phyloP scores from a whole-genome alignment of 345 rosid species.

The Eucalyptus erythrocorys region DNA sequence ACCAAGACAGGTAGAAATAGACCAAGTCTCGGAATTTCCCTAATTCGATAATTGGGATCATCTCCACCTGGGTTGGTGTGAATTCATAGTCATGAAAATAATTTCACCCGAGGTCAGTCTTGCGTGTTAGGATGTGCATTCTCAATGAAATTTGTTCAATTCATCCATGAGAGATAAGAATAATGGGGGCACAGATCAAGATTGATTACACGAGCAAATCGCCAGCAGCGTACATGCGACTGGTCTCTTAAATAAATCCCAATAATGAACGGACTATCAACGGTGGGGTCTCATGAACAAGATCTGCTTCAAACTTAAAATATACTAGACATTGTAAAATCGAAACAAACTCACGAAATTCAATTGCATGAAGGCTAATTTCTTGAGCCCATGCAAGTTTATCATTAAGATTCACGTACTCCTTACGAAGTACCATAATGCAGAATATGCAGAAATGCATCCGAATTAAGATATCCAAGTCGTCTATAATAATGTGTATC shows the following conservation, averaged over 20 bases:
- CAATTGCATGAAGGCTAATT: not conserved
- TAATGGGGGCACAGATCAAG: not conserved
- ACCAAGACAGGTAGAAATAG: not conserved
- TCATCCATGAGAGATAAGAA: not conserved
- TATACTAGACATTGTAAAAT: not conserved
- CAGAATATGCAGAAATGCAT: not conserved
- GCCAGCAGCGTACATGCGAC: fast-evolving
- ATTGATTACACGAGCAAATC: not conserved
- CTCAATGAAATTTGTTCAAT: not conserved
- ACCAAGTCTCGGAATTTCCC: not conserved
- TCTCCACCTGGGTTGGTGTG: not conserved
- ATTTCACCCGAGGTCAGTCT: not conserved
- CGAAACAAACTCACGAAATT: not conserved
- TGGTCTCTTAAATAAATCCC: not conserved
- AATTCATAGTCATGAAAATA: not conserved
- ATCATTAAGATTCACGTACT: not conserved
- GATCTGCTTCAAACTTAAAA: not conserved
- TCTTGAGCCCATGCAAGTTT: not conserved
- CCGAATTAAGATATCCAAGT: not conserved
- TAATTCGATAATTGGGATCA: not conserved
- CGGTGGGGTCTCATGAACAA: not conserved
- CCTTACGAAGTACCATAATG: not conserved
- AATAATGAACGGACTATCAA: not conserved
- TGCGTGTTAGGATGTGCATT: not conserved
- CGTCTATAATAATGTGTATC: not conserved